These are phyloP conservation scores for Pluteus cervinus DNA, from an alignment of 768 basidiomycete species.

Conservation along the genomic window DNA sequence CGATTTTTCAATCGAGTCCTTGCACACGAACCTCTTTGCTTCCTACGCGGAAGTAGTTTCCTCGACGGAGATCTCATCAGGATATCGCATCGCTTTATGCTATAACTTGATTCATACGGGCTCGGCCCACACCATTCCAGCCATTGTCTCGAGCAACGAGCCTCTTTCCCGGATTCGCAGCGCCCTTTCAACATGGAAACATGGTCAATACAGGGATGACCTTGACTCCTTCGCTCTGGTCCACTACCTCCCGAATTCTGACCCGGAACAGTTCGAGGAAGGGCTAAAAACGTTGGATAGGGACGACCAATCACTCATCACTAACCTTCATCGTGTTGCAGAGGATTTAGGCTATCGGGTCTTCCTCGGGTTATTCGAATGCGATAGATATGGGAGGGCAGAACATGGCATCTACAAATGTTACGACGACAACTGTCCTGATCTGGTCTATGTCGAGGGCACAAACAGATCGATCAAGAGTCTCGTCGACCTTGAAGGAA, in stretches of 20 bases:
- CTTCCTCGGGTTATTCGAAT: too few relatives aligned
- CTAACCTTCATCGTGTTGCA: slow-evolving; percentile 17
- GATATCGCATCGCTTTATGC: slow-evolving; percentile 32
- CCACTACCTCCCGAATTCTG: slow-evolving; percentile 12
- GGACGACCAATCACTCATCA: slow-evolving; percentile 22
- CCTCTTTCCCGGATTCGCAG: slow-evolving; percentile 12
- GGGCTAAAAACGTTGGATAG: too few relatives aligned
- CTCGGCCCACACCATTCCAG: slow-evolving; percentile 9
- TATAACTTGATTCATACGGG: slow-evolving; percentile 31
- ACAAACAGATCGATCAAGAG: too few relatives aligned
- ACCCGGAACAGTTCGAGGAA: slow-evolving; percentile 19
- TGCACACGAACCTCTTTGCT: slow-evolving; percentile 23
- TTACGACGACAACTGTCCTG: too few relatives aligned
- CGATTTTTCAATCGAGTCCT: slow-evolving; percentile 17
- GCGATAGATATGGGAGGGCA: too few relatives aligned
- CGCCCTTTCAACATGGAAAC: slow-evolving; percentile 23
- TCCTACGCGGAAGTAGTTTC: slow-evolving; percentile 37
- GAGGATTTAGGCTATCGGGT: slow-evolving; percentile 21
- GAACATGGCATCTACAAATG: too few relatives aligned
- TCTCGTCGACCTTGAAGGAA: too few relatives aligned
- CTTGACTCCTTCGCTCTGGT: slow-evolving; percentile 6
- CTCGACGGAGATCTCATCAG: slow-evolving; percentile 31
- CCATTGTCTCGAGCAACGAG: slow-evolving; percentile 10
- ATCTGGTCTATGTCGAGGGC: too few relatives aligned
- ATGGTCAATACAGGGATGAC: not conserved